Percentiles rank a stretch among this genome's conserved stretches.
phyloP scores from a whole-genome alignment of 768 basidiomycete species.

The Lactarius sanguifluus region DNA sequence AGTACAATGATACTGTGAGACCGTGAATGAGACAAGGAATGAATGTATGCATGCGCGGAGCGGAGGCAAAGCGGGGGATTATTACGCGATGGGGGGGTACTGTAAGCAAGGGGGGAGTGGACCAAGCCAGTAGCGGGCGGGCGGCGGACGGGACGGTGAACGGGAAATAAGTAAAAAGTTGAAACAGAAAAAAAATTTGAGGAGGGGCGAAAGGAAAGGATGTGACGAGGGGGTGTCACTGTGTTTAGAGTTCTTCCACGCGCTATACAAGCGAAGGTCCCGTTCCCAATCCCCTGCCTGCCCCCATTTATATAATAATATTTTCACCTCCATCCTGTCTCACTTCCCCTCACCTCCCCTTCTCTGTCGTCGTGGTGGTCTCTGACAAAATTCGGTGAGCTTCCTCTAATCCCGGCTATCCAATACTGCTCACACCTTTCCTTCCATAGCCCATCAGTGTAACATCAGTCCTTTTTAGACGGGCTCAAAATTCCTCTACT shows the following conservation, averaged over 20 bases:
- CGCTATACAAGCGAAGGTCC: slow-evolving; percentile 24
- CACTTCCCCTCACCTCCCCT: slow-evolving; percentile 20
- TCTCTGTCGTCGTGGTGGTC: slow-evolving; percentile 20
- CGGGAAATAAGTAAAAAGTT: slow-evolving; percentile 2
- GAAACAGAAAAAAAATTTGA: neutral
- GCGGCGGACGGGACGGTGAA: neutral
- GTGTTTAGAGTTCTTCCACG: slow-evolving; percentile 22
- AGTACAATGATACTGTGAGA: too few species aligned
- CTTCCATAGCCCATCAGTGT: slow-evolving; percentile 56
- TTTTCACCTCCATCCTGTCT: slow-evolving; percentile 13
- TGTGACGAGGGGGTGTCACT: slow-evolving; percentile 18
- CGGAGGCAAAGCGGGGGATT: slow-evolving; percentile 26
- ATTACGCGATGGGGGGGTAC: slow-evolving; percentile 15
- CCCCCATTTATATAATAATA: slow-evolving; percentile 29
- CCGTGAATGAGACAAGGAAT: neutral
- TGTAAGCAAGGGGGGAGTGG: neutral
- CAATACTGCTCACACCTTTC: slow-evolving; percentile 13
- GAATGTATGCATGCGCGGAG: slow-evolving; percentile 11
- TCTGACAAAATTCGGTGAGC: slow-evolving; percentile 26
- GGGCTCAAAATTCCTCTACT: slow-evolving; percentile 70
- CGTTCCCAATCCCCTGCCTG: slow-evolving; percentile 9
- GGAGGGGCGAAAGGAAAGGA: slow-evolving; percentile 7
- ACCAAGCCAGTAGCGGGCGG: neutral
- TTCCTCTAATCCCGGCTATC: neutral
- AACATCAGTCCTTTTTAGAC: slow-evolving; percentile 78